A percentile compares a stretch with the other conserved stretches of the same genome.
phyloP scores from a whole-genome alignment of 331 rosid species.

The Dryas integrifolia region DNA sequence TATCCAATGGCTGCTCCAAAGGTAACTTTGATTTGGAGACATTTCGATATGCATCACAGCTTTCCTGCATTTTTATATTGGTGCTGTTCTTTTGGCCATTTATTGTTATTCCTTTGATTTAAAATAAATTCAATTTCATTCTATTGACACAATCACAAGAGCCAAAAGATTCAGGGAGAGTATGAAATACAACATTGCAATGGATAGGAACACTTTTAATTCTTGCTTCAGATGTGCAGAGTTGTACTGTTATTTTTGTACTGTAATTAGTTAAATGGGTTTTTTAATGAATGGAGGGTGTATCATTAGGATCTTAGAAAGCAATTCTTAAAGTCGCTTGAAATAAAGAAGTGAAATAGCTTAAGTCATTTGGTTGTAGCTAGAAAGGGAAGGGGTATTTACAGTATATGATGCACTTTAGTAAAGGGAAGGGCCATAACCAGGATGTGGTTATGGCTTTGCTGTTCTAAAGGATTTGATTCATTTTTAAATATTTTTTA shows the following conservation, averaged over 20 bases:
- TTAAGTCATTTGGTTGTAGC: background rate
- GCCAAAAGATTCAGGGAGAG: background rate
- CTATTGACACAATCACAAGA: background rate
- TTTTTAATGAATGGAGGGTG: background rate
- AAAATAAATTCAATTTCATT: too few species aligned
- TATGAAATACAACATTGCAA: background rate
- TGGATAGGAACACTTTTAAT: background rate
- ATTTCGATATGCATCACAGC: background rate
- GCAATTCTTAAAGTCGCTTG: background rate
- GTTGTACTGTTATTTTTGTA: background rate
- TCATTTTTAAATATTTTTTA: background rate
- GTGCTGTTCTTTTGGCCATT: background rate
- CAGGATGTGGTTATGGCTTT: background rate
- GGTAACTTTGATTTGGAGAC: slow-evolving; percentile 43
- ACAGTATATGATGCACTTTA: background rate
- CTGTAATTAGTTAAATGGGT: background rate
- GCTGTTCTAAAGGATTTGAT: background rate
- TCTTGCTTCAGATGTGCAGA: background rate
- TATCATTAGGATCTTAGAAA: background rate
- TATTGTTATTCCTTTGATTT: background rate
- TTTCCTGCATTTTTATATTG: too few species aligned
- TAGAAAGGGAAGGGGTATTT: background rate
- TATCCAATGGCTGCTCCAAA: slow-evolving; percentile 99
- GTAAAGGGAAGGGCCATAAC: background rate
- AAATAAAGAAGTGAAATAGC: background rate